These are phyloP conservation scores for Helicocarpus griseus DNA, from an alignment of 2,329 filamentous ascomycete genomes.

Conservation along the genomic window DNA sequence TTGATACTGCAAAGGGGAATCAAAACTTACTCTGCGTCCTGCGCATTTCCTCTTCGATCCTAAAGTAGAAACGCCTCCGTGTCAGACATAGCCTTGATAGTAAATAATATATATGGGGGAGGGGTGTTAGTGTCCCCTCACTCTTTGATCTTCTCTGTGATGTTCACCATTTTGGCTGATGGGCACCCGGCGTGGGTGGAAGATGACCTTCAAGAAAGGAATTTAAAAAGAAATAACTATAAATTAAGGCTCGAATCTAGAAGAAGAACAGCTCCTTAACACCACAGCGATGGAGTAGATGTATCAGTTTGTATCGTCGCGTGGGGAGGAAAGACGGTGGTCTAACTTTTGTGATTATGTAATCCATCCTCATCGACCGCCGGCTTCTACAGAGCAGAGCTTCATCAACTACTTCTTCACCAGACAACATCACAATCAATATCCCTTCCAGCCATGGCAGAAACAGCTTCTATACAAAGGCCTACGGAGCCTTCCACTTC, in stretches of 20 bases:
- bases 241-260: background rate
- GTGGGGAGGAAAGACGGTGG: too few relatives aligned
- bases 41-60: slow-evolving; percentile 99
- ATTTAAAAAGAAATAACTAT: background rate
- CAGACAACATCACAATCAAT: background rate
- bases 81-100: background rate
- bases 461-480: slow-evolving; percentile 8
- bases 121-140: slow-evolving; percentile 36
- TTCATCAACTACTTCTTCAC: background rate
- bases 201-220: background rate
- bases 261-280: background rate
- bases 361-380: background rate
- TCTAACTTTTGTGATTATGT: background rate
- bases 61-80: slow-evolving; percentile 31
- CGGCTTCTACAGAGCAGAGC: background rate
- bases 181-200: slow-evolving; percentile 2
- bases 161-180: slow-evolving; percentile 75
- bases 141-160: slow-evolving; percentile 99
- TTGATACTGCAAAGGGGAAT: background rate
- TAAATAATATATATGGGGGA: background rate
- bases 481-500: background rate
- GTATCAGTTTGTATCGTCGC: too few relatives aligned
- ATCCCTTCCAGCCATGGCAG: slow-evolving; percentile 7
- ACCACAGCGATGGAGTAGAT: too few relatives aligned
- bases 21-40: slow-evolving; percentile 83